Evolutionary conservation across 345 rosid species (phyloP), one percentile per base, ranked within the genome.

Genomic region (Eucalyptus guilfoylei): DNA sequence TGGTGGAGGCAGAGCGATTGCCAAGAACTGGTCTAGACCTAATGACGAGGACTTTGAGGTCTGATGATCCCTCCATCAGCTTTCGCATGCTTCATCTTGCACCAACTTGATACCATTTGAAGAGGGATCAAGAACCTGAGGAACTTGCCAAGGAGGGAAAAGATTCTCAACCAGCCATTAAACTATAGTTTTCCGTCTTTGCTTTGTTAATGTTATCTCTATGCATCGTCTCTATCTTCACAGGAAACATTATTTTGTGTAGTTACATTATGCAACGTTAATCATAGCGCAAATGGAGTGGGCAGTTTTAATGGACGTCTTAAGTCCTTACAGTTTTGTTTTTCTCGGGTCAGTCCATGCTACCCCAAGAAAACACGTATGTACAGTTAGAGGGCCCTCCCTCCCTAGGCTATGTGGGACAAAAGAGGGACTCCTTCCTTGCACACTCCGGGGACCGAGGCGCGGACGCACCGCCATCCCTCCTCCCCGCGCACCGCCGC

Each of bases 1-100:
- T 91, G 89, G 96, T 91, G 6, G 97, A 92, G 94, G 96, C 96
- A 4, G 98, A 96, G 89, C 92, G 95, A 28, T 86, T 96, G 88
- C 93, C 95, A 89, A 93, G 95, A 92, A 93, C 95, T 40, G 92
- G 96, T 90, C 90, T 97, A 90, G 93, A 93, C 54, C 95, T 96
- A 60, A 93, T 90, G 95, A 92, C 34, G 52, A 91, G 89, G 45
- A 91, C 93, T 2, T 91, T 91, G 42, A 93, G 93, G 21, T 95
- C 95, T 23, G 97, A 94, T 6, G 96, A 95, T 93, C 97, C 92
- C 86, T 95, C 99, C 72, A 90, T 97, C 93, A 92, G 93, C 62
- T 95, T 94, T 89, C 96, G 98, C 19, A 95, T 97, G 99, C 89
- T 97, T 80, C 92, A 93, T 90, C 97, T 95, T 80, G 97, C 97